These are phyloP conservation scores for Ceratobasidium sp. DNA, from an alignment of 1,284 basidiomycete genomes.

Conservation along the genomic window DNA sequence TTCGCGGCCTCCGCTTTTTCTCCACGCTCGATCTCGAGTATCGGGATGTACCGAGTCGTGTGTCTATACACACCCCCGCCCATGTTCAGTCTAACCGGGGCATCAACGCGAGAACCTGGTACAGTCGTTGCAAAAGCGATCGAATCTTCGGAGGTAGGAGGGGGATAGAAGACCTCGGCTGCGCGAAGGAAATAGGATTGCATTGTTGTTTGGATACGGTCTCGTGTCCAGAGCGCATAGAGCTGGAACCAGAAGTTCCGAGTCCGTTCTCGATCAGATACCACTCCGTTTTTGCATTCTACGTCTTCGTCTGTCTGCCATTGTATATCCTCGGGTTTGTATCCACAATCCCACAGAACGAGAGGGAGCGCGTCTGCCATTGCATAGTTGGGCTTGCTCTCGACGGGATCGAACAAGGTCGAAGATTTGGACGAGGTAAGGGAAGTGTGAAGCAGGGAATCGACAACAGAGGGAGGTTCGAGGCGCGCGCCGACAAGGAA, in stretches of 20 bases:
- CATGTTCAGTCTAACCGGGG: constrained; percentile 15
- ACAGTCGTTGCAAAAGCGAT: neutral
- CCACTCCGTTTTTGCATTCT: constrained; percentile 47
- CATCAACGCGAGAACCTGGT: neutral
- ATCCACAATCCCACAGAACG: constrained; percentile 93
- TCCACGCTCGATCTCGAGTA: constrained; percentile 75
- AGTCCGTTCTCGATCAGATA: constrained; percentile 66
- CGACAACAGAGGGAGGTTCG: constrained; percentile 80
- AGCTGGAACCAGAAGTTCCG: constrained; percentile 61
- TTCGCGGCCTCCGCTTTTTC: constrained; percentile 82
- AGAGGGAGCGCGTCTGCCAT: constrained; percentile 94
- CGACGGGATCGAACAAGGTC: constrained; percentile 56
- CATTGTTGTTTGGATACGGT: constrained; percentile 65
- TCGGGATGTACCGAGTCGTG: constrained; percentile 72
- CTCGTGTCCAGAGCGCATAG: constrained; percentile 42
- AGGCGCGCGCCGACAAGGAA: constrained; percentile 89
- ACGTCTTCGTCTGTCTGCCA: constrained; percentile 78
- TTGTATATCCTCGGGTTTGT: constrained; percentile 71
- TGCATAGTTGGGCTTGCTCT: constrained; percentile 88
- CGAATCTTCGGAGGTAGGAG: neutral
- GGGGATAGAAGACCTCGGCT: constrained; percentile 39
- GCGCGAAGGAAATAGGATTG: constrained; percentile 44
- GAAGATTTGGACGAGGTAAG: constrained; percentile 53
- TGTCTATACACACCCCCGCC: constrained; percentile 58
- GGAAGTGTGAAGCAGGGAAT: constrained; percentile 80